Evolutionary conservation across 768 basidiomycete genomes (phyloP), one percentile per base, ranked within the genome.

Genomic region (Omphalotus guepiniiformis): DNA sequence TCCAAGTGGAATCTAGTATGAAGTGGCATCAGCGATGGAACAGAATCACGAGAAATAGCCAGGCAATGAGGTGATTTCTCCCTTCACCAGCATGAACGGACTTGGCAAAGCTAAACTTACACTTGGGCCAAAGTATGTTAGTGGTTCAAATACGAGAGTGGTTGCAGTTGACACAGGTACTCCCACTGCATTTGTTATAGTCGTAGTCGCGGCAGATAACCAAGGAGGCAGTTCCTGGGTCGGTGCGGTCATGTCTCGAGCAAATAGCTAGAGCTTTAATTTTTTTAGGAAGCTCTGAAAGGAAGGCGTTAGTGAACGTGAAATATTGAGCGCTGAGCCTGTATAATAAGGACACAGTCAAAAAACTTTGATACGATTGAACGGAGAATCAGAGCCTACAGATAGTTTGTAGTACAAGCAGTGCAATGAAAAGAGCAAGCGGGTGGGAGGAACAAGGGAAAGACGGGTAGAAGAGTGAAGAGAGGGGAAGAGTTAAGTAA

Each of bases 61-160:
- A 22, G 16, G 40, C n/a, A 44, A 25, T 37, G n/a, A n/a, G n/a
- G n/a, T n/a, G n/a, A n/a, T n/a, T n/a, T n/a, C n/a, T n/a, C n/a
- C n/a, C n/a, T n/a, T n/a, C n/a, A n/a, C n/a, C n/a, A 32, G 40
- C n/a, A 32, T 39, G 39, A 30, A 36, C 30, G n/a, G 37, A 39
- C 30, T 18, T 37, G 27, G 25, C 43, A 19, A 42, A 16, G 25
- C 30, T 26, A 4, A 11, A 78, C 87, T 77, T 60, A 90, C 88
- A 62, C 83, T 82, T 44, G 89, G 87, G 25, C 89, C 89, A 54
- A 78, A 88, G 65, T 91, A 92, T 0, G 88, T 90, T 54, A 89
- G 67, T 32, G 89, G 85, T 41, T 90, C 59, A 54, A 74, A 79
- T 22, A 87, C 56, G 8, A 84, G 67, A 26, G 67, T 72, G 21